Base-by-base conservation (phyloP, 2,329 filamentous ascomycete genomes). In the Cyphellophora attinorum region DNA sequence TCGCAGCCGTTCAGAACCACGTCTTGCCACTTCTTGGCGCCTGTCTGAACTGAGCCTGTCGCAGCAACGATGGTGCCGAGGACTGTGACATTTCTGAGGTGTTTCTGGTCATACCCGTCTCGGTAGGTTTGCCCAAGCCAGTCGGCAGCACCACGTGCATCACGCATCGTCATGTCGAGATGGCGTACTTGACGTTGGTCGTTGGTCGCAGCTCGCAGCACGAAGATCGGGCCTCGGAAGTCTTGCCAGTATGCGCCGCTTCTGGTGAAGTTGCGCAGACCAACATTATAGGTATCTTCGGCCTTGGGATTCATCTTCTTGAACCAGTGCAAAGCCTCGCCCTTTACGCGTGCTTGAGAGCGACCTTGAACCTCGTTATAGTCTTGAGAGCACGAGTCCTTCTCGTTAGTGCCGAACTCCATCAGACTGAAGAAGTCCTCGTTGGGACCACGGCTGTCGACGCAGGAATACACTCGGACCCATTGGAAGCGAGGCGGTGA, bases 131-230 rank as follows among this genome's bases (percentile, higher is more conserved):
- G 29, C 4, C 27, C 19, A 14, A 35, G 29, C 25, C 11, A 35
- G 33, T 35, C 33, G 16, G 33, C 33, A 12, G 33, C 33, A n/a
- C 6, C 28, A 15, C 33, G 23, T 17, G 19, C n/a, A 12, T 34
- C 33, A 8, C 25, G 27, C 25, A 29, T 19, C 11, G 29, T 27
- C 15, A 30, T 19, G 19, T 30, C 33, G 16, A 15, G 15, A 27
- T 21, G 19, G n/a, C 12, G 12, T 11, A 12, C 11, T 14, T 3
- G 15, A 5, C 19, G 6, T n/a, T 25, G 8, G 8, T 25, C n/a
- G n/a, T 25, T n/a, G 8, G 8, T 25, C 8, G 21, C n/a, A 15
- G 30, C n/a, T n/a, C 30, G 30, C 19, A 18, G 18, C 6, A 32
- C 30, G 17, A 32, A 18, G 8, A 32, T 21, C 8, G 30, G 30